Percentiles rank a stretch among this genome's conserved stretches.
These are phyloP conservation scores for Silybum marianum DNA, from an alignment of 129 eudicot genomes.

Conservation along the genomic window DNA sequence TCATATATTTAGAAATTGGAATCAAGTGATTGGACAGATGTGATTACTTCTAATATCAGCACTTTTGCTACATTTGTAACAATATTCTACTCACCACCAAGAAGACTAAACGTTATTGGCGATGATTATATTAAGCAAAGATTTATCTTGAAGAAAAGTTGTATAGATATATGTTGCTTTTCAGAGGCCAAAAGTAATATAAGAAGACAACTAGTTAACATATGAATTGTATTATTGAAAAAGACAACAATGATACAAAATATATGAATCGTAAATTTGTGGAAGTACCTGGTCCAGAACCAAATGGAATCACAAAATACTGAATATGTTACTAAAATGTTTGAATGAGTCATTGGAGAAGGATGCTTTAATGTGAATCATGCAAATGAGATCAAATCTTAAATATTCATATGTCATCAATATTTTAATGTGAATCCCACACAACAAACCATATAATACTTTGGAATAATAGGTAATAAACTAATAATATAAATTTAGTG, in stretches of 20 bases:
- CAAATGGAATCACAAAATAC: not conserved
- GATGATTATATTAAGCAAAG: conserved; percentile 16
- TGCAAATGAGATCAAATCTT: not conserved
- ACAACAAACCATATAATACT: not conserved
- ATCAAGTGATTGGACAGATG: conserved; percentile 31
- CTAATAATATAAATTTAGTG: not conserved
- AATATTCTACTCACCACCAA: conserved; percentile 22
- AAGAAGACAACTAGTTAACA: not conserved
- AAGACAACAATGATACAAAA: not conserved
- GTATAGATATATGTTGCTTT: conserved; percentile 1
- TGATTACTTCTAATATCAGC: conserved; percentile 24
- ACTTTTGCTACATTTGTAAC: conserved; percentile 25
- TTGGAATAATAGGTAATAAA: not conserved
- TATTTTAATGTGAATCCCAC: not conserved
- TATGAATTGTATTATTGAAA: too few relatives aligned
- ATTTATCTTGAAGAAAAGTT: conserved; percentile 1
- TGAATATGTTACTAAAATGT: not conserved
- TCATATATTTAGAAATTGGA: conserved; percentile 10
- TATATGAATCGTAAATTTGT: not conserved
- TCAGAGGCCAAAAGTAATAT: not conserved
- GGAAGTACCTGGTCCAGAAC: not conserved
- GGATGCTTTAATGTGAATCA: not conserved
- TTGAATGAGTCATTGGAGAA: not conserved
- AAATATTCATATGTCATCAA: not conserved
- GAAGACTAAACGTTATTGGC: conserved; percentile 16